These are phyloP conservation scores for Nasturtium officinale DNA, from an alignment of 345 rosid species.

Conservation along the genomic window DNA sequence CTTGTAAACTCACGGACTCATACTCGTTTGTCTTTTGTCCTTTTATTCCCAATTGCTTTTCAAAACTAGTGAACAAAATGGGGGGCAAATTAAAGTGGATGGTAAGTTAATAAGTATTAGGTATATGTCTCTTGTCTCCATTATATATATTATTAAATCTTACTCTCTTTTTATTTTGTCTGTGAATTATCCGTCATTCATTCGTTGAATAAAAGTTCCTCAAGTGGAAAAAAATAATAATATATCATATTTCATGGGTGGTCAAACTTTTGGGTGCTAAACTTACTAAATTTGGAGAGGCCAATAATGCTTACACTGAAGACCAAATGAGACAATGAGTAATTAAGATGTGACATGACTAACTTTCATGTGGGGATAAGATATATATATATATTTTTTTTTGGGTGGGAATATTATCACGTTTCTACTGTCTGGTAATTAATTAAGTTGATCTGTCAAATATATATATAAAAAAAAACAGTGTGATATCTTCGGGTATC, in stretches of 20 bases:
- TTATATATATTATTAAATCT: slow-evolving; percentile 10
- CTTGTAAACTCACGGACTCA: slow-evolving; percentile 33
- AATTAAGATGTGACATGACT: background rate
- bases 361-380: background rate
- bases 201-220: background rate
- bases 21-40: slow-evolving; percentile 25
- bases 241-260: background rate
- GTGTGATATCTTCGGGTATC: background rate
- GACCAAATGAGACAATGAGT: background rate
- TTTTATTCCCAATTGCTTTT: slow-evolving; percentile 22
- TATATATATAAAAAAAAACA: too few relatives aligned
- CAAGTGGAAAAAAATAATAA: background rate
- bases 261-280: background rate
- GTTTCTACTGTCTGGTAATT: background rate
- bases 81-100: slow-evolving; percentile 37
- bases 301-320: background rate
- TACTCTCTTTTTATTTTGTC: background rate
- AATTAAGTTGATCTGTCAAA: too few relatives aligned
- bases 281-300: background rate
- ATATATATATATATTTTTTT: too few relatives aligned
- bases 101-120: slow-evolving; percentile 29
- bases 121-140: slow-evolving; percentile 37
- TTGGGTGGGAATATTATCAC: background rate
- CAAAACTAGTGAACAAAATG: slow-evolving; percentile 33
- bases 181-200: background rate